Evolutionary conservation across 1,139 yeast species (phyloP).

Genomic region (Ogataea hybrid): DNA sequence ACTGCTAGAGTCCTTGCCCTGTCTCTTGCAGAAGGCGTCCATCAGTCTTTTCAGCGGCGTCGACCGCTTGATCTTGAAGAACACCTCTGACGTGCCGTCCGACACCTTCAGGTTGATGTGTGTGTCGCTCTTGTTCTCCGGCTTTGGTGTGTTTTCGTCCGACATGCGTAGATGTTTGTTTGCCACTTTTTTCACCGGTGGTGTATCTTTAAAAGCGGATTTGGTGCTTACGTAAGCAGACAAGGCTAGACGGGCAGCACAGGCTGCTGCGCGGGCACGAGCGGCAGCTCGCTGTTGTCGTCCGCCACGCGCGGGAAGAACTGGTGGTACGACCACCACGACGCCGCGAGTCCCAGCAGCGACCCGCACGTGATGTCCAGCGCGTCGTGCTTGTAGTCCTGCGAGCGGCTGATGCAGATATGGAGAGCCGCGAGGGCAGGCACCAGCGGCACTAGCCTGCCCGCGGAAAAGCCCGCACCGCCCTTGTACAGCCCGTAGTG

Average conservation of each 20-base stretch:
- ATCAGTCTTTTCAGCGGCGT: slow-evolving; percentile 93
- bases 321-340: slow-evolving; percentile 22
- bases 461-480: slow-evolving; percentile 9
- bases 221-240: not conserved
- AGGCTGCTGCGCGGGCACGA: slow-evolving; percentile 1
- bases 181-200: slow-evolving; percentile 5
- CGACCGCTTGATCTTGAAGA: slow-evolving; percentile 90
- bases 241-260: not conserved
- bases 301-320: slow-evolving; percentile 23
- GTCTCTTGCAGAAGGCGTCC: slow-evolving; percentile 98
- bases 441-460: slow-evolving; percentile 29
- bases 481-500: slow-evolving; percentile 39
- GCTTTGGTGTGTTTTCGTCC: slow-evolving; percentile 37
- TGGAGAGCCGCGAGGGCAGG: slow-evolving; percentile 58
- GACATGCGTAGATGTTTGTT: slow-evolving; percentile 23
- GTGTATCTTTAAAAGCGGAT: not conserved
- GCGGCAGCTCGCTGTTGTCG: slow-evolving; percentile 13
- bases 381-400: slow-evolving; percentile 79
- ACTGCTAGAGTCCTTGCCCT: slow-evolving; percentile 81
- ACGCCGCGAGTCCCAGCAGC: slow-evolving; percentile 43
- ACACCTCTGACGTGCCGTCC: slow-evolving; percentile 90
- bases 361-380: slow-evolving; percentile 66
- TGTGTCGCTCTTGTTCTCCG: slow-evolving; percentile 52
- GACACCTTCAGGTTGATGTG: slow-evolving; percentile 93
- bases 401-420: slow-evolving; percentile 69